A percentile compares a stretch with the other conserved stretches of the same genome.
Conservation (phyloP, 2,329 filamentous ascomycete species). For the Fusarium sp. region DNA sequence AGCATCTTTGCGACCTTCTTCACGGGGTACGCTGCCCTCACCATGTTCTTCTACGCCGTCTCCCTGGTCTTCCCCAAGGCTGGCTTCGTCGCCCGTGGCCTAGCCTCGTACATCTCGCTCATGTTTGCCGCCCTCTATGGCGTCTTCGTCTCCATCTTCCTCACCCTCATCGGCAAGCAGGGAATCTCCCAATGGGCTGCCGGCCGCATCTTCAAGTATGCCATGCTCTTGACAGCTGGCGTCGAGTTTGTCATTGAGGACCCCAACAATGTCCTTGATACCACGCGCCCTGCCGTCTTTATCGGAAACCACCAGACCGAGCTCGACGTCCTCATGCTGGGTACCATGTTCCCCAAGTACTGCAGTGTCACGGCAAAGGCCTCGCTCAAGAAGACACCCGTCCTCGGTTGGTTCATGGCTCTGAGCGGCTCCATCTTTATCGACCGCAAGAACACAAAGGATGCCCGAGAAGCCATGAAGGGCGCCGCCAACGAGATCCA, state of each 20-base stretch:
- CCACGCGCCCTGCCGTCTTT: constrained; percentile 85
- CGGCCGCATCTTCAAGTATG: constrained; percentile 79
- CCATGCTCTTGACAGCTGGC: constrained; percentile 81
- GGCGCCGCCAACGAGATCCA: constrained; percentile 85
- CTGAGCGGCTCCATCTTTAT: constrained; percentile 94
- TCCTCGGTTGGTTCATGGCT: constrained; percentile 95
- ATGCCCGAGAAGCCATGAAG: constrained; percentile 86
- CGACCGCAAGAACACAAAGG: constrained; percentile 86
- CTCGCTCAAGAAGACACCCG: constrained; percentile 80
- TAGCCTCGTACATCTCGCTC: constrained; percentile 74
- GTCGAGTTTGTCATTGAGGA: constrained; percentile 83
- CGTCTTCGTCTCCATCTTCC: constrained; percentile 76
- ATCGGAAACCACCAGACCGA: constrained; percentile 97
- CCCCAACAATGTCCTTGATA: constrained; percentile 70
- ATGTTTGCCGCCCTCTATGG: constrained; percentile 76
- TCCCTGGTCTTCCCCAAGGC: constrained; percentile 69
- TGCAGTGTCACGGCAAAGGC: constrained; percentile 95
- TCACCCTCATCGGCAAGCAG: constrained; percentile 78
- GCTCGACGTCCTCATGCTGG: constrained; percentile 93
- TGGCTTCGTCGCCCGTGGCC: constrained; percentile 76
- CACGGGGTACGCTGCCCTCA: constrained; percentile 64
- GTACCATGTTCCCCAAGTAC: constrained; percentile 88
- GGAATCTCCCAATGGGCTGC: constrained; percentile 88
- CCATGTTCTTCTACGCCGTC: constrained; percentile 70
- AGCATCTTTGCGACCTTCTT: constrained; percentile 60